Evolutionary conservation across 305 asterid species (phyloP).

Genomic region (Fraxinus nigra): DNA sequence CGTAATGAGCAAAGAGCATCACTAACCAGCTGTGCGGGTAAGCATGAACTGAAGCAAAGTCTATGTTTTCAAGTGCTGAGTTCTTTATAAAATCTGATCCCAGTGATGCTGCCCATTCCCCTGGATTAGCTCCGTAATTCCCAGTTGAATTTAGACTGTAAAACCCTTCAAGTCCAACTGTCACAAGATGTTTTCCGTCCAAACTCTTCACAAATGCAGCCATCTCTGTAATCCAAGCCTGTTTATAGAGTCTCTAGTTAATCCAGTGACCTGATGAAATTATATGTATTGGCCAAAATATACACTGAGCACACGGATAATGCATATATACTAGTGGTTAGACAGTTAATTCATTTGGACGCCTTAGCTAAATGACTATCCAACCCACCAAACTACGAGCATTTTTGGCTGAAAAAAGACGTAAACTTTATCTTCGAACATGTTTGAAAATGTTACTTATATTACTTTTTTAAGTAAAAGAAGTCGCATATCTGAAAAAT

Average conservation of each 20-base stretch:
- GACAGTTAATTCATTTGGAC: not conserved
- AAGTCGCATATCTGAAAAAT: not conserved
- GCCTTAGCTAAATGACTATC: not conserved
- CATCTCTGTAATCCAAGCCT: slow-evolving; percentile 64
- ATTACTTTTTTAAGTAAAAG: not conserved
- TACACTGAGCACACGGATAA: not conserved
- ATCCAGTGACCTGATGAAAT: not conserved
- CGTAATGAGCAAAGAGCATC: not conserved
- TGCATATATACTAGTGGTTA: not conserved
- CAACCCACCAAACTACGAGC: not conserved
- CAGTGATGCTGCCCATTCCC: slow-evolving; percentile 60
- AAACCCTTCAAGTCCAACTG: slow-evolving; percentile 61
- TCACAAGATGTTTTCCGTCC: slow-evolving; percentile 53
- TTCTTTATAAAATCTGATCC: slow-evolving; percentile 56
- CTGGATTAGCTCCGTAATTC: slow-evolving; percentile 48
- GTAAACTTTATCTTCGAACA: not conserved
- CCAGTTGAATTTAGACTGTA: slow-evolving; percentile 36
- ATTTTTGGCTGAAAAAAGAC: not conserved
- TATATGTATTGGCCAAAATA: not conserved
- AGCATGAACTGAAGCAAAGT: slow-evolving; percentile 65
- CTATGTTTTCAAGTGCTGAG: slow-evolving; percentile 47
- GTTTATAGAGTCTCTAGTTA: not conserved
- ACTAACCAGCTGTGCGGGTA: slow-evolving; percentile 65
- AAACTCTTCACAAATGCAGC: slow-evolving; percentile 51
- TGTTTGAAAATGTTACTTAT: not conserved